A percentile compares a stretch with the other conserved stretches of the same genome.
These are phyloP conservation scores for Globisporangium irregulare DNA, from an alignment of 352 stramenopile species.

Conservation along the genomic window DNA sequence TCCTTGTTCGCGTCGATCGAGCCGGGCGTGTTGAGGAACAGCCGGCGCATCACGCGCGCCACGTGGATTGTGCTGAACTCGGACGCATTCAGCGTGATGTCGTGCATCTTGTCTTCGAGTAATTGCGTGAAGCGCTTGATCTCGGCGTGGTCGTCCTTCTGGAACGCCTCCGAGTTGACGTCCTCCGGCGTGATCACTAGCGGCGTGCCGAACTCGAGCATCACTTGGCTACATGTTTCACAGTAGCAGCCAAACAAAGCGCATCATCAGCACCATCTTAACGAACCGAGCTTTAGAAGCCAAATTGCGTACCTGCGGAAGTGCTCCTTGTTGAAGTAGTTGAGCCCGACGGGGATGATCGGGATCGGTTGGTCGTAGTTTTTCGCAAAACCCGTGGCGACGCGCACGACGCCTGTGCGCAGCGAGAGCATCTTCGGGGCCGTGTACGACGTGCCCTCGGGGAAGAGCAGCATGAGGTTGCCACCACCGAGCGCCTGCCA, in stretches of 20 bases:
- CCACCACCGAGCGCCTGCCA: slow-evolving; percentile 53
- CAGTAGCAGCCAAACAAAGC: background rate
- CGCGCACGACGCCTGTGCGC: slow-evolving; percentile 68
- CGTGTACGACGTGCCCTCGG: slow-evolving; percentile 80
- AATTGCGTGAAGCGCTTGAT: slow-evolving; percentile 41
- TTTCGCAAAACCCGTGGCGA: slow-evolving; percentile 68
- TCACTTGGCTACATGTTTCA: slow-evolving; percentile 39
- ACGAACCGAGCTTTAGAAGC: background rate
- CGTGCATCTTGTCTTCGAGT: slow-evolving; percentile 42
- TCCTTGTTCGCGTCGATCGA: slow-evolving; percentile 70
- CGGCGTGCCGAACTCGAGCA: slow-evolving; percentile 66
- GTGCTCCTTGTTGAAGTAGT: slow-evolving; percentile 84
- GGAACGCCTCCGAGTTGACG: slow-evolving; percentile 32
- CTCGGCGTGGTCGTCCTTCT: slow-evolving; percentile 28
- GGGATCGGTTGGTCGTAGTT: slow-evolving; percentile 66
- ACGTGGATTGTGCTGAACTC: slow-evolving; percentile 62
- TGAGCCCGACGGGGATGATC: slow-evolving; percentile 68
- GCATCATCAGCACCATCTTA: no score
- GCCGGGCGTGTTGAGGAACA: slow-evolving; percentile 60
- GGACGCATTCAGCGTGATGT: slow-evolving; percentile 57
- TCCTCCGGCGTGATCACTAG: slow-evolving; percentile 43
- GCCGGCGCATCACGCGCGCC: slow-evolving; percentile 60
- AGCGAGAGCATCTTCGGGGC: slow-evolving; percentile 74
- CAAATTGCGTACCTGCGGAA: slow-evolving; percentile 40
- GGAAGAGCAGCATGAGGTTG: slow-evolving; percentile 79